Evolutionary conservation across 129 eudicot species (phyloP).

Genomic region (Escallonia rubra): DNA sequence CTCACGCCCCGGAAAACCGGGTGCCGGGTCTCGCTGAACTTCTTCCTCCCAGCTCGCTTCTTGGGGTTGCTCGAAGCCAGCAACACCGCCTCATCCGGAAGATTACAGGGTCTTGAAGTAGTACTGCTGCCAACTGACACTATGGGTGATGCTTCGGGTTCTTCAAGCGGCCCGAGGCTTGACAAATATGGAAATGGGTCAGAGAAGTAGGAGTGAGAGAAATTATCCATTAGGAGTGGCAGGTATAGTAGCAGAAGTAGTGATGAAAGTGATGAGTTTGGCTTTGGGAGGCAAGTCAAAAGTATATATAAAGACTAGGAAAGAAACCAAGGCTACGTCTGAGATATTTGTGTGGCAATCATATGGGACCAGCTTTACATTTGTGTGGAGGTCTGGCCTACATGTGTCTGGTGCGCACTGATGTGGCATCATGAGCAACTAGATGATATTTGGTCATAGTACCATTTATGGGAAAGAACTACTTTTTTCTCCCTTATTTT

Average conservation of each 20-base stretch:
- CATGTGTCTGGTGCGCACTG: too few relatives aligned
- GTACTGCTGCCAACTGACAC: background rate
- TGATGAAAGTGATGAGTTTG: background rate
- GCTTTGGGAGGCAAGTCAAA: background rate
- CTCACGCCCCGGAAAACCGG: slow-evolving; percentile 27
- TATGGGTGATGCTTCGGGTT: background rate
- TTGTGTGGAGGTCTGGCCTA: too few relatives aligned
- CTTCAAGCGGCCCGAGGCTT: background rate
- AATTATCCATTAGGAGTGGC: background rate
- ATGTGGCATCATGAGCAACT: too few relatives aligned
- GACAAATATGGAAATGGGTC: background rate
- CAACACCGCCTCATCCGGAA: slow-evolving; percentile 13
- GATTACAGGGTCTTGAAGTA: background rate
- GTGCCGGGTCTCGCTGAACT: slow-evolving; percentile 27
- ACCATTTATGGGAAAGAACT: too few relatives aligned
- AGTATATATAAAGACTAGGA: too few relatives aligned
- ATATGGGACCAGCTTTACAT: too few relatives aligned
- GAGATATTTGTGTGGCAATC: too few relatives aligned
- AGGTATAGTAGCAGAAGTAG: background rate
- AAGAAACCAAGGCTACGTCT: too few relatives aligned
- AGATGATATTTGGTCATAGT: too few relatives aligned
- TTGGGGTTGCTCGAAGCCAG: slow-evolving; percentile 16
- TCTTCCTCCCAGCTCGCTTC: slow-evolving; percentile 27
- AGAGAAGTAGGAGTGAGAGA: background rate
- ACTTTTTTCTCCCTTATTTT: too few relatives aligned